These are phyloP conservation scores for Phaseolus coccineus DNA, from an alignment of 331 rosid genomes.

Conservation along the genomic window DNA sequence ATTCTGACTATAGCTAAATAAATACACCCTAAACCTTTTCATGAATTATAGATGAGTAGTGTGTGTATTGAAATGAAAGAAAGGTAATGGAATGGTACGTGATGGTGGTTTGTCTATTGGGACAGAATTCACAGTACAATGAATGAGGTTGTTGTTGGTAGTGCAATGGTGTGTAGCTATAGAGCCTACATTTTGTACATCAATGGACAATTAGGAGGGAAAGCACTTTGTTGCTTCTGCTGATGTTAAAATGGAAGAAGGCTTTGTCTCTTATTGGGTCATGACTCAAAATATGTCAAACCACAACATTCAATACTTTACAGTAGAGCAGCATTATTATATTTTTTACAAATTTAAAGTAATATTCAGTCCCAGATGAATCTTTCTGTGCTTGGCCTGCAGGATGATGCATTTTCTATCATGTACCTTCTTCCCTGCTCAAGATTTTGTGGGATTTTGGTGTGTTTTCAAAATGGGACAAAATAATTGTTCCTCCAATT, in stretches of 20 bases:
- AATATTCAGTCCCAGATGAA: neutral
- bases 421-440: neutral
- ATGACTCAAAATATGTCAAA: neutral
- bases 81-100: neutral
- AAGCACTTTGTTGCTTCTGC: neutral
- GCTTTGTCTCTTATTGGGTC: neutral
- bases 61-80: slow-evolving; percentile 4
- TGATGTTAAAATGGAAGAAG: neutral
- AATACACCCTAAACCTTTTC: too few species aligned
- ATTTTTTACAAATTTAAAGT: neutral
- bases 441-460: neutral
- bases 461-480: slow-evolving; percentile 5
- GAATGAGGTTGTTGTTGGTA: neutral
- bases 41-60: neutral
- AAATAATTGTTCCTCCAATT: neutral
- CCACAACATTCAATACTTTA: neutral
- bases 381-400: neutral
- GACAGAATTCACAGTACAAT: neutral
- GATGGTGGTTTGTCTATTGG: neutral
- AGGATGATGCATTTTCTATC: neutral
- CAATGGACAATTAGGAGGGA: neutral
- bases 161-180: neutral
- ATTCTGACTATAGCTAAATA: too few species aligned
- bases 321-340: neutral
- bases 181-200: neutral